Evolutionary conservation across 139 green algal genomes (phyloP), one percentile per base, ranked within the genome.

Genomic region (Coelastrella sp.): DNA sequence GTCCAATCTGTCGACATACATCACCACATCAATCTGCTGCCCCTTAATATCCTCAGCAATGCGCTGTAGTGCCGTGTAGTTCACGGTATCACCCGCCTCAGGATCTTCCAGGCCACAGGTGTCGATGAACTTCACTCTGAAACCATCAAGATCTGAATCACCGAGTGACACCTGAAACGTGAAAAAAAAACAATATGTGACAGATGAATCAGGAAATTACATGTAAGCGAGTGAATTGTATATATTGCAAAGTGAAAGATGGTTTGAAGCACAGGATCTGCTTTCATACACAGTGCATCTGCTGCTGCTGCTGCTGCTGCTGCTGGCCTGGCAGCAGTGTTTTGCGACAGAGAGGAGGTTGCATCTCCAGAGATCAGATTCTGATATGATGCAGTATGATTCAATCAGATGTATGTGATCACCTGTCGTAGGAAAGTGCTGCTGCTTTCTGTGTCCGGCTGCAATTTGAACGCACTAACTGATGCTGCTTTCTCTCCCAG

Each of bases 1-100:
- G 90, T 94, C 91, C 79, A 94, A 87, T 32, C 91, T 82, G 85
- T 94, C 91, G 0, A 90, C 85, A 50, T 91, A 92, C 76, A 94
- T 84, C 87, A 93, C 89, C 4, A 86, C 83, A 62, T 94, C 90
- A 5, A 94, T 89, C 13, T 81, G 53, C 79, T 84, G 51, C 0
- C 89, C 89, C 75, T 87, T 86, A 57, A 94, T 81, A 45, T 90
- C 86, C 40, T 90, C 71, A 0, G 90, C 87, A 23, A 94, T 91
- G 57, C 89, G 89, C 41, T 88, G 27, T 37, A 92, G 75, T 5
- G 90, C 88, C 81, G 50, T 48, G 53, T 88, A 85, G 87, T 92
- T 89, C 27, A 93, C 87, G 3, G 88, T 87, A 79, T 93, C 90
- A 5, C 90, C 90, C 0, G 88, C 87, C 67, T 93, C 90, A 13